Percentiles rank a stretch among this genome's conserved stretches.
Conservation (phyloP, 371 early-diverging fungal genomes). For the Syncephalis plumigaleata region DNA sequence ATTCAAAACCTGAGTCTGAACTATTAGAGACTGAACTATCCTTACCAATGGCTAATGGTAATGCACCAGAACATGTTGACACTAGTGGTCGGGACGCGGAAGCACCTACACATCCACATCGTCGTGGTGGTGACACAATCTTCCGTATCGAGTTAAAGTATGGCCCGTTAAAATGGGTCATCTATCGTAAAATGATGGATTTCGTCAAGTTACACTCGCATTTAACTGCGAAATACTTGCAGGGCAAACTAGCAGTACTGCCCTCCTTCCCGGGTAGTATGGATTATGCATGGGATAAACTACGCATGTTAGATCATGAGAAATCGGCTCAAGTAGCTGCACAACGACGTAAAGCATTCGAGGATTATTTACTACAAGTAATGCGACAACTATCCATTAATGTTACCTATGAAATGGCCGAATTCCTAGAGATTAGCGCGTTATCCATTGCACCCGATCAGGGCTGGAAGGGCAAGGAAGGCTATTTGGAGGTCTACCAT, state of each 20-base stretch:
- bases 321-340: slow-evolving; percentile 6
- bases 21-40: neutral
- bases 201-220: slow-evolving; percentile 46
- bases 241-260: slow-evolving; percentile 16
- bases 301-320: neutral
- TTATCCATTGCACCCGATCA: slow-evolving; percentile 55
- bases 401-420: slow-evolving; percentile 54
- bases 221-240: slow-evolving; percentile 25
- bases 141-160: slow-evolving; percentile 61
- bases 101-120: neutral
- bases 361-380: slow-evolving; percentile 35
- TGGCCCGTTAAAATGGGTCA: slow-evolving; percentile 63
- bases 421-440: slow-evolving; percentile 60
- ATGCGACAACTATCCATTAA: slow-evolving; percentile 37
- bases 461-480: slow-evolving; percentile 81
- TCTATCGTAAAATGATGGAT: slow-evolving; percentile 48
- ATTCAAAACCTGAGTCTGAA: neutral
- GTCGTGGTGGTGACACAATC: slow-evolving; percentile 12
- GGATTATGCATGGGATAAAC: slow-evolving; percentile 15
- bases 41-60: neutral
- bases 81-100: slow-evolving; percentile 30
- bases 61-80: slow-evolving; percentile 19
- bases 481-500: slow-evolving; percentile 29
- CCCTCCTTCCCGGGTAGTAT: slow-evolving; percentile 34
- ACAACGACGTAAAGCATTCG: slow-evolving; percentile 35